A percentile compares a stretch with the other conserved stretches of the same genome.
These are phyloP conservation scores for Wickerhamomyces hampshirensis DNA, from an alignment of 805 yeast genomes.

Conservation along the genomic window DNA sequence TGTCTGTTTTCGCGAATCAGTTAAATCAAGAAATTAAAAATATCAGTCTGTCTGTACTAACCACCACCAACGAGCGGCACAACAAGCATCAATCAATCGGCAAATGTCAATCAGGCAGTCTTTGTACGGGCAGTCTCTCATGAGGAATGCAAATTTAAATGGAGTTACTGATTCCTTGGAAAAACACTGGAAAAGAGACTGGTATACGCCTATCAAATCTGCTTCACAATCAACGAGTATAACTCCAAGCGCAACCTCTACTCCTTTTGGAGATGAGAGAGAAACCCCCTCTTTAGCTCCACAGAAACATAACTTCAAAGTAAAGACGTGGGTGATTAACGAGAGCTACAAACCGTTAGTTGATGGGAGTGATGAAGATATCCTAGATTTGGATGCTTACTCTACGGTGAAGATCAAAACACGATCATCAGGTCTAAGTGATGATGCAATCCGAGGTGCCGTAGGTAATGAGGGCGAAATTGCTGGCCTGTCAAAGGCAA, in stretches of 20 bases:
- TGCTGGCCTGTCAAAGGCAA: conserved; percentile 36
- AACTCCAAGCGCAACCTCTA: conserved; percentile 21
- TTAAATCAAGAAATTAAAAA: too few species aligned
- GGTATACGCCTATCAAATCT: conserved; percentile 21
- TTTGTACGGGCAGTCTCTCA: conserved; percentile 24
- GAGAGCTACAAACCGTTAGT: conserved; percentile 17
- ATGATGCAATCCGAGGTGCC: conserved; percentile 50
- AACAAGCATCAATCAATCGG: too few species aligned
- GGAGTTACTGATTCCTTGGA: conserved; percentile 14
- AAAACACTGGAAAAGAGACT: conserved; percentile 26
- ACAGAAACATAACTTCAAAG: conserved; percentile 21
- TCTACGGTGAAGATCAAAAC: conserved; percentile 26
- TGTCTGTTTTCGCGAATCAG: too few species aligned
- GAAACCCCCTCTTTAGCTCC: conserved; percentile 10
- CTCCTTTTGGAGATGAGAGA: conserved; percentile 24
- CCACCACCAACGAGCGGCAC: too few species aligned
- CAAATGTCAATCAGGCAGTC: conserved; percentile 23
- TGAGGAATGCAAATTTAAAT: conserved; percentile 22
- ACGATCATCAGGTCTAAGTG: conserved; percentile 30
- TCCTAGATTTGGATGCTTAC: conserved; percentile 37
- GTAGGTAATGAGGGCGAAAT: conserved; percentile 42
- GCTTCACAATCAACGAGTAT: conserved; percentile 6
- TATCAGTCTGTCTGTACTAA: too few species aligned
- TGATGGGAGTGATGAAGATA: conserved; percentile 39
- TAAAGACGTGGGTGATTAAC: conserved; percentile 30